A percentile compares a stretch with the other conserved stretches of the same genome.
Conservation (phyloP, 495 filamentous ascomycete genomes). For the Usnea hakonensis region DNA sequence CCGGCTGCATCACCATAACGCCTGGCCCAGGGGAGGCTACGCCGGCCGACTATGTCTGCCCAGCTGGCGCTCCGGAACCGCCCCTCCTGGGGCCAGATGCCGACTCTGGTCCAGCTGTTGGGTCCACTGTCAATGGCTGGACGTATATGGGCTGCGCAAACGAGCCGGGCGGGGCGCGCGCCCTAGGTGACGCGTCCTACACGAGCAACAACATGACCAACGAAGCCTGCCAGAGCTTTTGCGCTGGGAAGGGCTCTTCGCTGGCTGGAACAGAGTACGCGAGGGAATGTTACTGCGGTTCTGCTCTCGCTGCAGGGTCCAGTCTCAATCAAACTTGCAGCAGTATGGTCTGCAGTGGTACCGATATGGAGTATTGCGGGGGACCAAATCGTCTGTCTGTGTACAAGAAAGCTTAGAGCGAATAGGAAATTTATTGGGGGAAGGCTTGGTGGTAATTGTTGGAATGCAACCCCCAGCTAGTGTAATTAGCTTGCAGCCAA, state of each 20-base stretch:
- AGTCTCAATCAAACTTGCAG: constrained; percentile 24
- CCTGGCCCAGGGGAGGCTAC: constrained; percentile 30
- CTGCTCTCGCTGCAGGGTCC: constrained; percentile 22
- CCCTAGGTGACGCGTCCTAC: constrained; percentile 16
- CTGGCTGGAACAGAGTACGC: constrained; percentile 32
- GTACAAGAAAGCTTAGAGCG: background rate
- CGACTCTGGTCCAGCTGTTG: constrained; percentile 10
- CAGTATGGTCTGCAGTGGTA: constrained; percentile 32
- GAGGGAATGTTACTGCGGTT: constrained; percentile 33
- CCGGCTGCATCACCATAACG: constrained; percentile 38
- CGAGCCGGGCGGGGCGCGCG: constrained; percentile 33
- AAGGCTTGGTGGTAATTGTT: background rate
- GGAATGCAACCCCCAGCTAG: no score
- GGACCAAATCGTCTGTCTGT: constrained; percentile 28
- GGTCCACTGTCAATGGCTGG: constrained; percentile 17
- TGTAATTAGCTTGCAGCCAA: no score
- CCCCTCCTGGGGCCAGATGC: background rate
- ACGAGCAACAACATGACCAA: constrained; percentile 29
- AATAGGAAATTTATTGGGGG: background rate
- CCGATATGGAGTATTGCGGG: constrained; percentile 37
- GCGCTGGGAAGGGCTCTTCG: constrained; percentile 24
- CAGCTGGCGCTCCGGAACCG: background rate
- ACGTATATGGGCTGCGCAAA: constrained; percentile 23
- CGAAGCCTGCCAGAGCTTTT: constrained; percentile 32
- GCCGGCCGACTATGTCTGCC: constrained; percentile 18